Evolutionary conservation across 768 basidiomycete genomes (phyloP), one percentile per base, ranked within the genome.

Genomic region (Lactarius sanguifluus): DNA sequence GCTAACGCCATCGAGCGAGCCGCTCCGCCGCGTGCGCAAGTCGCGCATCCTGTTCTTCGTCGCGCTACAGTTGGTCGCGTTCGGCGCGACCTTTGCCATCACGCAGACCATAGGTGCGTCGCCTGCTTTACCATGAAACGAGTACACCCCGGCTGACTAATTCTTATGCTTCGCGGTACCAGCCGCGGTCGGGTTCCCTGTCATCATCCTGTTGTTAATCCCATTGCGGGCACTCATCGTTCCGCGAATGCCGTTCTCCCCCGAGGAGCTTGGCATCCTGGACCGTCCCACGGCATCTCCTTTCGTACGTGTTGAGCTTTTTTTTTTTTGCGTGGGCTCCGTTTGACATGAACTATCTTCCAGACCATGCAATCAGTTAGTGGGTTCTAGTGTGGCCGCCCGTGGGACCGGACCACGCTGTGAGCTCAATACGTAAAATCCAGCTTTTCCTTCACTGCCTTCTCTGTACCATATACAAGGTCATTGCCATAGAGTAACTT

Each of bases 171-270:
- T 56, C 58, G 18, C 15, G 30, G 50, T 20, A 23, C 10, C 64
- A 88, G 94, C 91, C 50, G 94, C 93, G 5, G 94, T 96, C 65
- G 93, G 89, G 0, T 97, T 97, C 75, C 94, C 95, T 0, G 82
- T 96, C 59, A 85, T 97, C 71, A 95, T 96, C 72, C 84, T 92
- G 74, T 76, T 92, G 45, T 82, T 97, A 16, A 81, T 96, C 28
- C 96, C 95, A 0, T 67, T 95, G 15, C 83, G 95, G 57, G 81
- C 85, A 30, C 78, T 81, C 64, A 70, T 91, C n/a, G 81, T 96
- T 16, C 93, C 95, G 0, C 80, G 80, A 23, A 76, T 96, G 52
- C 82, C 88, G 0, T 95, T 97, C 74, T 89, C 88, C 0, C 72
- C 75, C 3, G 90, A 90, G 67, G 96, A 97, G 73, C 77, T 98